Percentiles rank a stretch among this genome's conserved stretches.
Evolutionary conservation across 805 yeast species (phyloP).

Genomic region (Kodamaea fukazawae): DNA sequence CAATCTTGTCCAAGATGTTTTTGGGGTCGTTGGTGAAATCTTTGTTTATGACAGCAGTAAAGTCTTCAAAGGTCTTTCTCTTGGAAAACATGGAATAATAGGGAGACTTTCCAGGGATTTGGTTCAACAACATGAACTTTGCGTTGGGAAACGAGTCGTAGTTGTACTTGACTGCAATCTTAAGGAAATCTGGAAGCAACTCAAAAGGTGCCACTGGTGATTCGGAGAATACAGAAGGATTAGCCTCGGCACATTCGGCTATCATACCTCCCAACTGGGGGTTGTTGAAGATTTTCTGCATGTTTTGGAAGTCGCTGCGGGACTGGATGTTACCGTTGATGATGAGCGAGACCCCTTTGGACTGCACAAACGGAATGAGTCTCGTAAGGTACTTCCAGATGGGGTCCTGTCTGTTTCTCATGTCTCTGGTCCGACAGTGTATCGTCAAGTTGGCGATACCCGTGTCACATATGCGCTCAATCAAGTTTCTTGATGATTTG

Average conservation of each 20-base stretch:
- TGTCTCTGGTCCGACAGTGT: slow-evolving; percentile 84
- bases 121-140: slow-evolving; percentile 75
- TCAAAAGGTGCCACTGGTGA: slow-evolving; percentile 52
- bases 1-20: slow-evolving; percentile 18
- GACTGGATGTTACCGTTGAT: slow-evolving; percentile 76
- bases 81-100: slow-evolving; percentile 56
- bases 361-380: slow-evolving; percentile 59
- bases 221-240: slow-evolving; percentile 69
- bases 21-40: slow-evolving; percentile 35
- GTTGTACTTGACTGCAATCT: slow-evolving; percentile 54
- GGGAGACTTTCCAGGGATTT: slow-evolving; percentile 72
- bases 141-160: slow-evolving; percentile 59
- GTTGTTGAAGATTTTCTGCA: slow-evolving; percentile 53
- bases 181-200: slow-evolving; percentile 54
- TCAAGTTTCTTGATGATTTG: slow-evolving; percentile 57
- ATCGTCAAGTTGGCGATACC: slow-evolving; percentile 86
- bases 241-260: slow-evolving; percentile 85
- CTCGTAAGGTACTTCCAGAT: slow-evolving; percentile 64
- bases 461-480: slow-evolving; percentile 52
- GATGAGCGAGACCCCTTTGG: slow-evolving; percentile 64
- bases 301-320: slow-evolving; percentile 48
- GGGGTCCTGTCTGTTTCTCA: slow-evolving; percentile 87
- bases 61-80: slow-evolving; percentile 54
- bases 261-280: slow-evolving; percentile 83
- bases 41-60: slow-evolving; percentile 33